phyloP scores from a whole-genome alignment of 768 basidiomycete genomes.

The Pulveroboletus sp. region DNA sequence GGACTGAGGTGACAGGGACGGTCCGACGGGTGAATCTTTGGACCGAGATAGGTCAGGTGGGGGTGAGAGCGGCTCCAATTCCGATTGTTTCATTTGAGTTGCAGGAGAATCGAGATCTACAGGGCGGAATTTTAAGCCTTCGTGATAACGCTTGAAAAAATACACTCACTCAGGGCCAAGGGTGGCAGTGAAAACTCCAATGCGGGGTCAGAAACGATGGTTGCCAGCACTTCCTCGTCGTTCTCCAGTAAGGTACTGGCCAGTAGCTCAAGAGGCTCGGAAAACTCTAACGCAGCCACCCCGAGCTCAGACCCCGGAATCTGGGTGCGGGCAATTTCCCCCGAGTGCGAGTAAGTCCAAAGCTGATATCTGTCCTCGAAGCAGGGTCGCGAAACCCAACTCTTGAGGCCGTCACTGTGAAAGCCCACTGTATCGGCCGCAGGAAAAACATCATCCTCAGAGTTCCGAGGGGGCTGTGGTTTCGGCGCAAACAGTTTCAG shows the following conservation, averaged over 20 bases:
- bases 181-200: conserved; percentile 16
- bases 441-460: conserved; percentile 26
- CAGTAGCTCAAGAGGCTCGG: conserved; percentile 61
- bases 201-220: conserved; percentile 13
- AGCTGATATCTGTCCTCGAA: conserved; percentile 69
- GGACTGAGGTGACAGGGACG: conserved; percentile 2
- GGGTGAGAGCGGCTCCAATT: conserved; percentile 2
- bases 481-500: conserved; percentile 28
- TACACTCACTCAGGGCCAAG: conserved; percentile 18
- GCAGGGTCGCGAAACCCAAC: conserved; percentile 70
- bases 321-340: conserved; percentile 33
- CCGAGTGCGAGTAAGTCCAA: conserved; percentile 43
- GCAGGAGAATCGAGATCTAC: conserved; percentile 25
- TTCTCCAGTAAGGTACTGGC: conserved; percentile 41
- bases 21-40: not conserved
- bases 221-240: conserved; percentile 9
- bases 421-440: conserved; percentile 12
- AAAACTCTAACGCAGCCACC: conserved; percentile 71
- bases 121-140: conserved; percentile 10
- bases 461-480: conserved; percentile 33
- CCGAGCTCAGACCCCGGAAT: conserved; percentile 51
- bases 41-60: conserved; percentile 1
- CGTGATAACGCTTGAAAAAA: not conserved
- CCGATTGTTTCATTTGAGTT: conserved; percentile 4
- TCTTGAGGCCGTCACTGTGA: conserved; percentile 53